A percentile compares a stretch with the other conserved stretches of the same genome.
Conservation (phyloP, 208 protist genomes). For the Angomonas deanei region DNA sequence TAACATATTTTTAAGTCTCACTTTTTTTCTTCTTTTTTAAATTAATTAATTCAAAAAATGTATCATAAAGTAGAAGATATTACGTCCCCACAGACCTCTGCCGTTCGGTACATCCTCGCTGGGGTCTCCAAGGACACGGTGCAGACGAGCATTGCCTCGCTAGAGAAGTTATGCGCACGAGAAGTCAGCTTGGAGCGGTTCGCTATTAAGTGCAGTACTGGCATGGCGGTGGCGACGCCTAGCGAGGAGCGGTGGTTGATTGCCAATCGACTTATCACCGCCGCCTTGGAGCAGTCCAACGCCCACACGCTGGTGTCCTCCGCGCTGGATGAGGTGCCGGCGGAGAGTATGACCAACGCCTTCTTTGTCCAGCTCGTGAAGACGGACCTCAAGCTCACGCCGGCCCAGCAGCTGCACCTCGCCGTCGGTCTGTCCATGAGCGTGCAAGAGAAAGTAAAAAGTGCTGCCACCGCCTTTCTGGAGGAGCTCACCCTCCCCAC, state of each 20-base stretch:
- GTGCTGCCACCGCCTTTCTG: conserved; percentile 53
- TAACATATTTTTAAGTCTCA: neutral
- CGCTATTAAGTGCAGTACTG: conserved; percentile 33
- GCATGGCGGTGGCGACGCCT: conserved; percentile 21
- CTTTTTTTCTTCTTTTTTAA: neutral
- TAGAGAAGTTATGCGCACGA: conserved; percentile 58
- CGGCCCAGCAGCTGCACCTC: conserved; percentile 70
- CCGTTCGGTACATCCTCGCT: conserved; percentile 65
- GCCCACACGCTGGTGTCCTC: conserved; percentile 48
- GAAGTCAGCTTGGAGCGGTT: conserved; percentile 58
- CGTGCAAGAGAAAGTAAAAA: conserved; percentile 35
- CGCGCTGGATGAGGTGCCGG: conserved; percentile 28
- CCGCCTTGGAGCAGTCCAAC: conserved; percentile 60
- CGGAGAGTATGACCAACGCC: conserved; percentile 31
- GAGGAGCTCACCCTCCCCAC: conserved; percentile 46
- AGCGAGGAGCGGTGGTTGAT: conserved; percentile 35
- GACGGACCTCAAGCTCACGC: conserved; percentile 55
- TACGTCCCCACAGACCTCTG: conserved; percentile 49
- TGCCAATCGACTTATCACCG: conserved; percentile 46
- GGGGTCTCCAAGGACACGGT: conserved; percentile 66
- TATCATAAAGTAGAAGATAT: conserved; percentile 77
- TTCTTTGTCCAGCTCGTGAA: conserved; percentile 51
- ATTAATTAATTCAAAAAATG: conserved; percentile 23
- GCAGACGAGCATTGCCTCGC: conserved; percentile 59
- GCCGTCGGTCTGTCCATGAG: conserved; percentile 58